Evolutionary conservation across 345 rosid genomes (phyloP).

Genomic region (Cochlearia excelsa): DNA sequence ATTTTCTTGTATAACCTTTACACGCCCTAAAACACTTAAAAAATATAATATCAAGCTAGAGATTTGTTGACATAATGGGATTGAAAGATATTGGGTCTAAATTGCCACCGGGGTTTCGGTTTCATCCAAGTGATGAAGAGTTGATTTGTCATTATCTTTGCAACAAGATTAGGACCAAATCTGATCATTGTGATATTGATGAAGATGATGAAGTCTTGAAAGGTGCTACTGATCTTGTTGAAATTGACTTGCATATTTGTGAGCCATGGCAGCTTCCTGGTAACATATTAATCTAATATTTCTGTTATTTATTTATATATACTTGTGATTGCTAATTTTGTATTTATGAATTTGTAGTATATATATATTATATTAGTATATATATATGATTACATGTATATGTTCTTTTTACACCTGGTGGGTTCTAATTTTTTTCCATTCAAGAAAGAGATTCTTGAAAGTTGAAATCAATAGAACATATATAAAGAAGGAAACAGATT

Average conservation of each 20-base stretch:
- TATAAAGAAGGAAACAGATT: conserved; percentile 18
- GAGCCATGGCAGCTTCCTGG: conserved; percentile 99
- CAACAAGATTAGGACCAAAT: conserved; percentile 55
- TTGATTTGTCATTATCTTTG: conserved; percentile 89
- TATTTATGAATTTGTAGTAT: not conserved
- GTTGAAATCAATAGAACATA: conserved; percentile 14
- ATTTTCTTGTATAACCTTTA: conserved; percentile 28
- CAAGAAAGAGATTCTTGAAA: conserved; percentile 5
- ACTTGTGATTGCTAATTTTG: not conserved
- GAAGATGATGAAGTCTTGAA: conserved; percentile 48
- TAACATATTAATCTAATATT: conserved; percentile 16
- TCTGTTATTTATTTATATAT: conserved; percentile 14
- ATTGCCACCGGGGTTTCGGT: conserved; percentile 95
- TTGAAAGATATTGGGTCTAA: conserved; percentile 89
- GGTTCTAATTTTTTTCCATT: not conserved
- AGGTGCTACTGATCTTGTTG: conserved; percentile 65
- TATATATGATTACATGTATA: not conserved
- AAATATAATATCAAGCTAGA: conserved; percentile 5
- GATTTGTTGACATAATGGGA: conserved; percentile 46
- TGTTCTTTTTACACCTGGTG: conserved; percentile 5
- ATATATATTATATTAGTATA: not conserved
- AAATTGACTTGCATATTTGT: conserved; percentile 88
- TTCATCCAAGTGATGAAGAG: conserved; percentile 96
- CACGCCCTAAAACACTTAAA: conserved; percentile 26
- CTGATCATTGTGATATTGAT: conserved; percentile 38